Conservation (phyloP, 164 flowering plant genomes). For the Piper longum region DNA sequence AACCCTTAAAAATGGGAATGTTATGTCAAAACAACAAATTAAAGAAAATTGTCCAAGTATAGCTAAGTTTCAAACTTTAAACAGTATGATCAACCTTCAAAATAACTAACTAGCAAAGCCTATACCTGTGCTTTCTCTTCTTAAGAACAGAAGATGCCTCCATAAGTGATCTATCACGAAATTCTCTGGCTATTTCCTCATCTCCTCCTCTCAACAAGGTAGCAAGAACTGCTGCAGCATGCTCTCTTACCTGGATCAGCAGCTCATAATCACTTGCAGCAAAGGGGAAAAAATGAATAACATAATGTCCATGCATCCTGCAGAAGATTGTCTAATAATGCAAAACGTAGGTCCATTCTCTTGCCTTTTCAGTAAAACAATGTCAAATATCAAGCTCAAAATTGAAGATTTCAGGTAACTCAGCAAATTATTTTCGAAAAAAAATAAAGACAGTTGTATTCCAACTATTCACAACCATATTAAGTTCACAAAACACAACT, state of each 20-base stretch:
- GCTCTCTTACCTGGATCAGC: constrained; percentile 74
- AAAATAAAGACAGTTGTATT: background rate
- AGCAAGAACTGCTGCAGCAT: constrained; percentile 94
- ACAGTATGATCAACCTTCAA: too few species aligned
- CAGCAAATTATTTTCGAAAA: background rate
- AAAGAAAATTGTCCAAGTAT: too few species aligned
- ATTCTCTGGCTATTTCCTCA: constrained; percentile 57
- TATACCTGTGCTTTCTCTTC: constrained; percentile 47
- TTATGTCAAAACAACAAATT: too few species aligned
- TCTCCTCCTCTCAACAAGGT: constrained; percentile 89
- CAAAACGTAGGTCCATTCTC: background rate
- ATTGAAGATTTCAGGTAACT: background rate
- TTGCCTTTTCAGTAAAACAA: background rate
- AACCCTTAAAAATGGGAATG: too few species aligned
- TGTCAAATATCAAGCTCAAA: background rate
- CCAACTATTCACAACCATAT: too few species aligned
- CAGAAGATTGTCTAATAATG: background rate
- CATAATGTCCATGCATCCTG: background rate
- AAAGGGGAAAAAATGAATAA: background rate
- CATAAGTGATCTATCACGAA: constrained; percentile 55
- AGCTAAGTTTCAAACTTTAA: too few species aligned
- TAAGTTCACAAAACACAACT: too few species aligned
- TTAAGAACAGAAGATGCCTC: constrained; percentile 42
- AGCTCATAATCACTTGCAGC: background rate
- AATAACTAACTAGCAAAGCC: background rate